These are phyloP conservation scores for Fonticula alba DNA, from an alignment of 78 protist species.

Conservation along the genomic window DNA sequence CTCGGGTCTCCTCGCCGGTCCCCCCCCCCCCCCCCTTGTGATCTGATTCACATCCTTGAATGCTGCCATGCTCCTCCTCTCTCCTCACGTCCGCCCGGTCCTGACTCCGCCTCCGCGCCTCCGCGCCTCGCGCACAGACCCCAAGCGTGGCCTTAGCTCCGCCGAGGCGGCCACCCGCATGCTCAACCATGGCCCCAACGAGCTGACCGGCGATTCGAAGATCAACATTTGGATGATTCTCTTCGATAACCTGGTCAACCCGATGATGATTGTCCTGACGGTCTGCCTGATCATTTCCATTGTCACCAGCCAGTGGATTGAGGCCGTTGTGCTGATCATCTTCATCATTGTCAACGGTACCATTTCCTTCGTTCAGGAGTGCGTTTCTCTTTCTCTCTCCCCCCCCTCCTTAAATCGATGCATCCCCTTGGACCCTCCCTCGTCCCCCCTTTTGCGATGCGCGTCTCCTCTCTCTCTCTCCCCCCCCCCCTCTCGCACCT, in stretches of 20 bases:
- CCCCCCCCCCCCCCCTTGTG: too few relatives aligned
- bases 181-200: not conserved
- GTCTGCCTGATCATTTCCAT: not conserved
- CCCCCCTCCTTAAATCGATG: not conserved
- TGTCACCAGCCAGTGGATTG: not conserved
- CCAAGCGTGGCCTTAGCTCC: not conserved
- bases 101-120: too few relatives aligned
- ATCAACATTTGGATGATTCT: not conserved
- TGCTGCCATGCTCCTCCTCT: too few relatives aligned
- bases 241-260: not conserved
- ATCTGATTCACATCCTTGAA: too few relatives aligned
- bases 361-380: conserved; percentile 55
- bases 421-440: not conserved
- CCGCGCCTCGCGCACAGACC: too few relatives aligned
- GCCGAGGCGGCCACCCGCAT: not conserved
- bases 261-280: not conserved
- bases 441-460: not conserved
- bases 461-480: not conserved
- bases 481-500: too few relatives aligned
- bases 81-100: too few relatives aligned
- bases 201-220: not conserved
- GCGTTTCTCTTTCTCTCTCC: conserved; percentile 11
- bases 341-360: conserved; percentile 51
- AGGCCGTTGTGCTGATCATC: conserved; percentile 23
- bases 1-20: too few relatives aligned